Base-by-base conservation (phyloP, 495 filamentous ascomycete species). In the Pseudotulostoma volvatum region DNA sequence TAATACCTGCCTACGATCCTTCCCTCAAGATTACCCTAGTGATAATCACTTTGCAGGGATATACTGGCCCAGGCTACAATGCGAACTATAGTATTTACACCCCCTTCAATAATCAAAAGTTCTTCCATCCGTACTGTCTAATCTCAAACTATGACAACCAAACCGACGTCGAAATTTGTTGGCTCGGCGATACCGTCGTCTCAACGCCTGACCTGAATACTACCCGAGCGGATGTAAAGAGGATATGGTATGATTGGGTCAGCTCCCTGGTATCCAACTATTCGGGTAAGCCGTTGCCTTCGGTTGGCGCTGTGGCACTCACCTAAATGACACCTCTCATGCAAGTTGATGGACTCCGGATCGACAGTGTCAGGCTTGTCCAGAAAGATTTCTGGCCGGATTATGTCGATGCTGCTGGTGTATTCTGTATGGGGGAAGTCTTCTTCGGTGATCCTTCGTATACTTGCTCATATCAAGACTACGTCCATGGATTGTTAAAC, bases 281-380 rank as follows among this genome's bases (percentile, higher is more conserved):
- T 48, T 61, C 59, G 23, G 74, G 52, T 54, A 43, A 21, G 35
- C 16, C n/a, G n/a, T n/a, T n/a, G n/a, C n/a, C n/a, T n/a, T n/a
- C n/a, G n/a, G n/a, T n/a, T n/a, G n/a, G n/a, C n/a, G n/a, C n/a
- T n/a, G n/a, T n/a, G n/a, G n/a, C n/a, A n/a, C n/a, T n/a, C n/a
- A n/a, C n/a, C n/a, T n/a, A n/a, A n/a, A n/a, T n/a, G n/a, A n/a
- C n/a, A n/a, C n/a, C n/a, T n/a, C n/a, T n/a, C n/a, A 15, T 31
- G 7, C 2, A 9, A 54, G 58, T 85, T 45, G 81, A 86, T 49
- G 81, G 76, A 4, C 59, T 86, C 33, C 70, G 81, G 28, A 63
- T 84, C 20, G 81, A 84, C 50, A 77, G 71, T n/a, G 73, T 68
- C 7, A 75, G 74, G 49, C 71, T 84, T 42, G 71, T 80, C 25